Base-by-base conservation (phyloP, 345 rosid genomes). In the Pistacia integerrima region DNA sequence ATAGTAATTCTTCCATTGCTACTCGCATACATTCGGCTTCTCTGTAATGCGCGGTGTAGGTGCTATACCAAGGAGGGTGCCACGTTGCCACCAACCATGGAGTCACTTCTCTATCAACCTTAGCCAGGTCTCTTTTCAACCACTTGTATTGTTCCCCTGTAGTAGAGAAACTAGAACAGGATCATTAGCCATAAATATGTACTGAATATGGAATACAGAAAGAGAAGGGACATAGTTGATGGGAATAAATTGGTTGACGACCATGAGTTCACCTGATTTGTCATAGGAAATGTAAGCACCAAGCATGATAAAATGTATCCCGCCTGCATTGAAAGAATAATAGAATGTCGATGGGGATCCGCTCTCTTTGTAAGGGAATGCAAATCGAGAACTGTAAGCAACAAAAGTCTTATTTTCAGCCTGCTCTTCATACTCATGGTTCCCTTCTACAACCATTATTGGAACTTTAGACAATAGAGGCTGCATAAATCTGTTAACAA, bases 1-100 rank as follows among this genome's bases (percentile, higher is more conserved):
- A 93, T 5, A 95, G 87, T 73, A 92, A 80, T n/a, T 89, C 92
- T 82, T 95, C 98, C 90, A 95, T 90, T n/a, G 83, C 87, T 66
- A 88, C 79, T 79, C 90, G 87, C 97, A 93, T 93, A 79, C 97
- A 90, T 79, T 93, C 97, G 60, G 90, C 98, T 79, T 91, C 98
- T 83, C 92, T 87, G 78, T 90, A 95, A 84, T 92, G 97, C 35
- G 89, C 87, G 13, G 68, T 87, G 74, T 89, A 95, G 70, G 97
- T 90, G 83, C 88, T 92, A 71, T 95, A 95, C 99, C 99, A 95
- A 51, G 97, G 93, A 73, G 91, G 67, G 58, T 90, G 92, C 94
- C 98, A 92, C 35, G 90, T 78, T 68, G 92, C 99, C 79, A 90
- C 87, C 73, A 90, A 76, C 99, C 99, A 95, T 56, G 98, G 97